Conservation (phyloP, 2,329 filamentous ascomycete species). For the Sporothrix globosa region DNA sequence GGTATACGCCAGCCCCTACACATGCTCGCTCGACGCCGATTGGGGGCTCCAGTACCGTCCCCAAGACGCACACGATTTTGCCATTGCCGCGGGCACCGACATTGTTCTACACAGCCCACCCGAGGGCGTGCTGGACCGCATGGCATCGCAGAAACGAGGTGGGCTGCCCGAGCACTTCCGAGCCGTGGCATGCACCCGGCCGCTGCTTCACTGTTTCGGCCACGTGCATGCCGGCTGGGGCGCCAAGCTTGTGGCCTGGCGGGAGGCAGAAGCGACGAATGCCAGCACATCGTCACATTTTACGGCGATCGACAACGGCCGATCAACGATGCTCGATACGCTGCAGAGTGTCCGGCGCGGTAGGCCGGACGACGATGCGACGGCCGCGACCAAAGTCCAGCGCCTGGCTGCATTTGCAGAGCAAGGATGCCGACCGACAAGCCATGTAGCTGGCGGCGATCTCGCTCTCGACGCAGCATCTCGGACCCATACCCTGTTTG, state of each 20-base stretch:
- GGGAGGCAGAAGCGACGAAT: constrained; percentile 29
- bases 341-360: constrained; percentile 39
- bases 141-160: constrained; percentile 41
- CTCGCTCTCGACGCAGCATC: constrained; percentile 37
- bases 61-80: constrained; percentile 46
- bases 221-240: constrained; percentile 66
- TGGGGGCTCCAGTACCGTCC: constrained; percentile 57
- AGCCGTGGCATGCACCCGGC: constrained; percentile 50
- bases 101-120: constrained; percentile 60
- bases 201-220: constrained; percentile 59
- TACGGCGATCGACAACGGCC: constrained; percentile 53
- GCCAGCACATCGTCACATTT: constrained; percentile 48
- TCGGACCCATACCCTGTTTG: constrained; percentile 56
- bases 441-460: constrained; percentile 42
- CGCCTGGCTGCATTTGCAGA: neutral
- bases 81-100: constrained; percentile 47
- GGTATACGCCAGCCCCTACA: constrained; percentile 59
- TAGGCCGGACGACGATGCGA: constrained; percentile 29
- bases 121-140: constrained; percentile 53
- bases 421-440: constrained; percentile 41
- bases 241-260: constrained; percentile 57
- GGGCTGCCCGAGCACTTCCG: constrained; percentile 53
- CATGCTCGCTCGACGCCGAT: constrained; percentile 48
- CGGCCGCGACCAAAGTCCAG: neutral
- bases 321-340: constrained; percentile 46